Evolutionary conservation across 1,139 yeast species (phyloP).

Genomic region (Neolecta irregularis): DNA sequence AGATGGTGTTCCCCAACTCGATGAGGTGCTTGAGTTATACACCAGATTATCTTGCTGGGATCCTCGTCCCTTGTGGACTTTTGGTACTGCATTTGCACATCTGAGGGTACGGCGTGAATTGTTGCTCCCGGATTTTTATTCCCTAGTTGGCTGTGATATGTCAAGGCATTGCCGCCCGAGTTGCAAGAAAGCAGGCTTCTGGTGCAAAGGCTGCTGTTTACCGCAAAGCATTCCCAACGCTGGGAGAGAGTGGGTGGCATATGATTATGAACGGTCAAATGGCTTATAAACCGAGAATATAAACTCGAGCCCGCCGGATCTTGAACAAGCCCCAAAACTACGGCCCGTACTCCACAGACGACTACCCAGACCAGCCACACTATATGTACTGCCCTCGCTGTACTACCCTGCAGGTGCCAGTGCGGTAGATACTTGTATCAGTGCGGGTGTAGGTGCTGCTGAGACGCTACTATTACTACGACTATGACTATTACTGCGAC

Average conservation of each 20-base stretch:
- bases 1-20: constrained; percentile 20
- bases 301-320: neutral
- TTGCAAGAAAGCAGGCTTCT: constrained; percentile 43
- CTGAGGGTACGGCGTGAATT: constrained; percentile 24
- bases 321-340: no score
- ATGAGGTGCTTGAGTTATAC: constrained; percentile 19
- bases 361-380: no score
- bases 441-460: no score
- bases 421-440: no score
- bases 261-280: constrained; percentile 19
- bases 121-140: neutral
- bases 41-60: constrained; percentile 21
- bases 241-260: constrained; percentile 28
- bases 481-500: no score
- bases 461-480: no score
- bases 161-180: constrained; percentile 55
- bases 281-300: constrained; percentile 11
- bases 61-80: constrained; percentile 31
- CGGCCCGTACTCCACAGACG: no score
- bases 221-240: constrained; percentile 32
- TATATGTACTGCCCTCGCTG: no score
- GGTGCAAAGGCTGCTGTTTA: constrained; percentile 38
- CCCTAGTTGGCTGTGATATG: constrained; percentile 37
- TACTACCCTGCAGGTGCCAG: no score
- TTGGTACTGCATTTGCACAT: constrained; percentile 47